phyloP scores from a whole-genome alignment of 495 filamentous ascomycete genomes.

The Podospora bellae-mahoneyi region DNA sequence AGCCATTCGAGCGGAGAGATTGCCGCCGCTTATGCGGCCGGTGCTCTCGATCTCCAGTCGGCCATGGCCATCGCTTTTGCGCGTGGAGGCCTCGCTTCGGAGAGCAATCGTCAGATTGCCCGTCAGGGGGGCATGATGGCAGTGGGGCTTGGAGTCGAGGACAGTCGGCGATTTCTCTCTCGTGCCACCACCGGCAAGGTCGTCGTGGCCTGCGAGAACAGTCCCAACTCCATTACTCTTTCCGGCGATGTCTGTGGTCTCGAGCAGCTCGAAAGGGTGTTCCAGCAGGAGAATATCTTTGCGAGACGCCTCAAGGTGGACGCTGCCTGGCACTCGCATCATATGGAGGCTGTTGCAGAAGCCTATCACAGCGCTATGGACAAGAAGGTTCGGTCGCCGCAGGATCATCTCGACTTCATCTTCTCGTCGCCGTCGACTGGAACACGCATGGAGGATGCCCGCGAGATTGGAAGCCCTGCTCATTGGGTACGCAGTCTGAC shows the following conservation, averaged over 20 bases:
- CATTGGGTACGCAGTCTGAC: conserved; percentile 49
- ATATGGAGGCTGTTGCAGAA: conserved; percentile 41
- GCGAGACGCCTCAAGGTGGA: conserved; percentile 38
- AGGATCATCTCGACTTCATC: conserved; percentile 20
- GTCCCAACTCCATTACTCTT: conserved; percentile 45
- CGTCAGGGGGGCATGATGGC: conserved; percentile 44
- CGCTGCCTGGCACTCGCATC: conserved; percentile 45
- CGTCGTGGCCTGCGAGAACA: conserved; percentile 49
- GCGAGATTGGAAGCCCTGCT: conserved; percentile 27
- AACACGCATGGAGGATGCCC: conserved; percentile 19
- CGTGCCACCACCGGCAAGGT: conserved; percentile 25
- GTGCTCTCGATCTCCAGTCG: conserved; percentile 39
- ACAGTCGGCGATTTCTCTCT: conserved; percentile 26
- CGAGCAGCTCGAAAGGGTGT: conserved; percentile 27
- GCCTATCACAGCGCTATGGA: conserved; percentile 35
- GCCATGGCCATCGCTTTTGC: conserved; percentile 49
- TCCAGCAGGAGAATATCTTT: conserved; percentile 34
- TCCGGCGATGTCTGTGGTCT: conserved; percentile 42
- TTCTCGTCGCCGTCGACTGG: conserved; percentile 30
- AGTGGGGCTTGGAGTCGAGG: conserved; percentile 34
- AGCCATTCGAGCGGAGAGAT: conserved; percentile 69
- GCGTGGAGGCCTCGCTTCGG: conserved; percentile 26
- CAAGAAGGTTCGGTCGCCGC: conserved; percentile 23
- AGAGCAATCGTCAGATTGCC: conserved; percentile 28
- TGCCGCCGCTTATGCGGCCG: conserved; percentile 48